phyloP scores from a whole-genome alignment of 2,329 filamentous ascomycete genomes.

The Cytospora piceicola region DNA sequence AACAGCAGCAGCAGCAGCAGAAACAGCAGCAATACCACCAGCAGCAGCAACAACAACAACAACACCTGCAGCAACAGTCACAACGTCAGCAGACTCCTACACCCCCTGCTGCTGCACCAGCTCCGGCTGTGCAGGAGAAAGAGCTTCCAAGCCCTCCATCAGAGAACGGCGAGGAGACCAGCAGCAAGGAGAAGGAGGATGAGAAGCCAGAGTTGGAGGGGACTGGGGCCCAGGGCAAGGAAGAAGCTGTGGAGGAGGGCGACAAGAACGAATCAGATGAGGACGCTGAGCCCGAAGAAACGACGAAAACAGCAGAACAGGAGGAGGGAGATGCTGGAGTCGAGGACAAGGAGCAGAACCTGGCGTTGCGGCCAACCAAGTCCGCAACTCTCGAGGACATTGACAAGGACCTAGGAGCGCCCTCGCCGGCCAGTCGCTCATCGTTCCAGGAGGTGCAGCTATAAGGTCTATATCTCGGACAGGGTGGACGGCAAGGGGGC shows the following conservation, averaged over 20 bases:
- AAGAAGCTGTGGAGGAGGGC: conserved; percentile 36
- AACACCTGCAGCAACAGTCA: conserved; percentile 33
- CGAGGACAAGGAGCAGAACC: conserved; percentile 59
- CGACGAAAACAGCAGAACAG: conserved; percentile 39
- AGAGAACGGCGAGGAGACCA: conserved; percentile 34
- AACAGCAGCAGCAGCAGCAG: conserved; percentile 28
- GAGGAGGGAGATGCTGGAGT: conserved; percentile 61
- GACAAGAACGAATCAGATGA: conserved; percentile 36
- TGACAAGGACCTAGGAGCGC: conserved; percentile 48
- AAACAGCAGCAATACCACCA: conserved; percentile 36
- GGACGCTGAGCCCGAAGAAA: conserved; percentile 44
- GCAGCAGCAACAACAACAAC: conserved; percentile 27
- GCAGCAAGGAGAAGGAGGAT: conserved; percentile 26
- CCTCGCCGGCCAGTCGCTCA: conserved; percentile 54
- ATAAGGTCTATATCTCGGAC: conserved; percentile 38
- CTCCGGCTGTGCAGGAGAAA: conserved; percentile 39
- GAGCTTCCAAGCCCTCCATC: conserved; percentile 38
- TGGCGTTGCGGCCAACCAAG: conserved; percentile 52
- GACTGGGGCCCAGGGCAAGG: conserved; percentile 36
- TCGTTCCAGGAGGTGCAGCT: conserved; percentile 69
- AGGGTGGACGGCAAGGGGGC: not conserved
- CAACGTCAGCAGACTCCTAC: conserved; percentile 35
- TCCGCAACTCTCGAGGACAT: conserved; percentile 37
- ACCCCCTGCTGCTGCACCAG: conserved; percentile 29
- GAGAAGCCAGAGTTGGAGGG: conserved; percentile 33